Evolutionary conservation across 495 filamentous ascomycete genomes (phyloP), one percentile per base, ranked within the genome.

Genomic region (Cercophora newfieldiana): DNA sequence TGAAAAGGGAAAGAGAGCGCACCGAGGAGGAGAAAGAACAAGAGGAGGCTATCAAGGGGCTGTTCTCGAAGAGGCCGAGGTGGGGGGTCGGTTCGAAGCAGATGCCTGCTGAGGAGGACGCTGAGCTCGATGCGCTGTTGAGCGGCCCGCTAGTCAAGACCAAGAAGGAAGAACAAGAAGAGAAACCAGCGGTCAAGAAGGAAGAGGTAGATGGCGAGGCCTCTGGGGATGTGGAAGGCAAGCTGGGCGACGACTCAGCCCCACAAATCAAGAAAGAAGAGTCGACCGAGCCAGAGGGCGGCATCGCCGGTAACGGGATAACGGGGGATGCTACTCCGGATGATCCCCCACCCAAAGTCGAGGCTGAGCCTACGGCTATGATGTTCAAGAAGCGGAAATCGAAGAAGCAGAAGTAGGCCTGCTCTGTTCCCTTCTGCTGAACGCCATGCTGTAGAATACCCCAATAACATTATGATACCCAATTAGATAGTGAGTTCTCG

Each of bases 11-110:
- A 73, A 72, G 76, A 50, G 87, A 89, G 22, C 78, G 76, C 24
- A 82, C 82, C 2, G 87, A 90, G 24, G 89, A 88, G 28, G 86
- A 87, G 66, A 86, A 87, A 64, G 85, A 86, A 60, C 83, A 85
- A 24, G 88, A 89, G 69, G 84, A 81, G 56, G 82, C 85, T 18
- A 81, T 89, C 51, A 86, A 82, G 65, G 75, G 75, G 5, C 63
- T 84, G 33, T 85, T 85, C 56, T 85, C 84, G 75, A 85, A 84
- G 63, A 76, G 76, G 18, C 90, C 81, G 74, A 89, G 79, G 53
- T 97, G 93, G 93, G 93, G 93, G 1, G 87, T 88, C 28, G 85
- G 82, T 58, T 87, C 86, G 58, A 87, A 85, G 74, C 76, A 76
- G 28, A 91, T 91, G 75, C 89, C 90, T 0, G 85, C 81, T 12